phyloP scores from a whole-genome alignment of 306 rosid species.

The Casuarina equisetifolia region DNA sequence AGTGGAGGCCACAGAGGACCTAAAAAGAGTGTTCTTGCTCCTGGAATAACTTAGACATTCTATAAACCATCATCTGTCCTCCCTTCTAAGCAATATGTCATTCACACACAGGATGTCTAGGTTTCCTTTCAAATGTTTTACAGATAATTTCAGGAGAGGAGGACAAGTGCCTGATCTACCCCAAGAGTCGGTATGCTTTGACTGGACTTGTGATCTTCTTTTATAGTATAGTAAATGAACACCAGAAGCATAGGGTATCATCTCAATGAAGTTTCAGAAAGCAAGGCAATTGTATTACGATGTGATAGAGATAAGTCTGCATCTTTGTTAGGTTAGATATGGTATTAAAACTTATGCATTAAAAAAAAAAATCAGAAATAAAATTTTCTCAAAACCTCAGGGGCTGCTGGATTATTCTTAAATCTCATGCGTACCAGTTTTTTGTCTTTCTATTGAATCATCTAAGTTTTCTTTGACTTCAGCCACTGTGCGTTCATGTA shows the following conservation, averaged over 20 bases:
- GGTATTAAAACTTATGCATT: neutral
- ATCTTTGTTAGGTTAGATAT: neutral
- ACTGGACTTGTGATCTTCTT: too few species aligned
- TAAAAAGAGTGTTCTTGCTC: too few species aligned
- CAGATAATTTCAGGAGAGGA: too few species aligned
- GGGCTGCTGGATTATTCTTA: neutral
- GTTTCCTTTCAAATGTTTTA: too few species aligned
- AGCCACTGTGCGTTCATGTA: neutral
- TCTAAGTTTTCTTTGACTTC: slow-evolving; percentile 15
- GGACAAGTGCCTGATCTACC: too few species aligned
- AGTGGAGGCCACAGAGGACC: too few species aligned
- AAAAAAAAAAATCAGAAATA: too few species aligned
- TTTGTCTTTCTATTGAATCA: slow-evolving; percentile 20
- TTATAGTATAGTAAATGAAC: neutral
- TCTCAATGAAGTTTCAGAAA: neutral
- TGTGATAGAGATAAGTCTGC: neutral
- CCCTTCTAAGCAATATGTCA: too few species aligned
- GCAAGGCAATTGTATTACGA: neutral
- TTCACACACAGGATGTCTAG: too few species aligned
- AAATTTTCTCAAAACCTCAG: neutral
- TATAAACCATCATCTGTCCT: too few species aligned
- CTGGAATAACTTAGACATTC: too few species aligned
- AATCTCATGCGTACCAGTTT: slow-evolving; percentile 28
- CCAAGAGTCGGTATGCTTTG: too few species aligned
- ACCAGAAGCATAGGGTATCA: neutral